Evolutionary conservation across 352 stramenopile genomes (phyloP).

Genomic region (Pythium oligandrum): DNA sequence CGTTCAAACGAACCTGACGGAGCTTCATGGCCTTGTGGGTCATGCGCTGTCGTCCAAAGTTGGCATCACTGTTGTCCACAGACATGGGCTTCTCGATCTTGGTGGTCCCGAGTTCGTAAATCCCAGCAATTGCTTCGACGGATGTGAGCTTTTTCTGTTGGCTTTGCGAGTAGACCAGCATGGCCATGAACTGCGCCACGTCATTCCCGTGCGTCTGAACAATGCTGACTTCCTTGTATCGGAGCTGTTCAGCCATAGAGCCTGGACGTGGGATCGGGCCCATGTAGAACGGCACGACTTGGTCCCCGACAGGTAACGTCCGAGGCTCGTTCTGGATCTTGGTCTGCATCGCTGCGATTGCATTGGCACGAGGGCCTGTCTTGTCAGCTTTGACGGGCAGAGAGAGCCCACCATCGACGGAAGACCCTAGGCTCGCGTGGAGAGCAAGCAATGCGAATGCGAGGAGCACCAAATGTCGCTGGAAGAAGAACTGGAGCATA

Average conservation of each 20-base stretch:
- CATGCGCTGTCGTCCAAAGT: background rate
- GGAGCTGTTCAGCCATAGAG: no score
- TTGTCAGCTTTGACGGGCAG: background rate
- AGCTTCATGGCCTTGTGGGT: background rate
- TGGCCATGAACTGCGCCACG: no score
- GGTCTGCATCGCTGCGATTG: conserved; percentile 1
- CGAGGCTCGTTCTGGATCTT: conserved; percentile 7
- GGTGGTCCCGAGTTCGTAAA: background rate
- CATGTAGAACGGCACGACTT: conserved; percentile 1
- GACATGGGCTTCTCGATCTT: background rate
- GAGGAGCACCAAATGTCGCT: no score
- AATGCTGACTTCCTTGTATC: background rate
- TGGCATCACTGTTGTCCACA: background rate
- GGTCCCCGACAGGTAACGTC: background rate
- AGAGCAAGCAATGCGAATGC: background rate
- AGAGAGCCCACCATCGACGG: background rate
- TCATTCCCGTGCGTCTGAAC: no score
- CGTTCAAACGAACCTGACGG: background rate
- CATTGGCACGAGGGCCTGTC: background rate
- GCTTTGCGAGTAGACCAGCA: no score
- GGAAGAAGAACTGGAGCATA: no score
- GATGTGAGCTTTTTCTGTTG: background rate
- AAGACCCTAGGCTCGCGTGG: conserved; percentile 1
- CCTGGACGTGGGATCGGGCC: background rate
- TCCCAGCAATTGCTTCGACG: background rate